Percentiles rank a stretch among this genome's conserved stretches.
These are phyloP conservation scores for Mortierella sp. DNA, from an alignment of 371 early-diverging fungal genomes.

Conservation along the genomic window DNA sequence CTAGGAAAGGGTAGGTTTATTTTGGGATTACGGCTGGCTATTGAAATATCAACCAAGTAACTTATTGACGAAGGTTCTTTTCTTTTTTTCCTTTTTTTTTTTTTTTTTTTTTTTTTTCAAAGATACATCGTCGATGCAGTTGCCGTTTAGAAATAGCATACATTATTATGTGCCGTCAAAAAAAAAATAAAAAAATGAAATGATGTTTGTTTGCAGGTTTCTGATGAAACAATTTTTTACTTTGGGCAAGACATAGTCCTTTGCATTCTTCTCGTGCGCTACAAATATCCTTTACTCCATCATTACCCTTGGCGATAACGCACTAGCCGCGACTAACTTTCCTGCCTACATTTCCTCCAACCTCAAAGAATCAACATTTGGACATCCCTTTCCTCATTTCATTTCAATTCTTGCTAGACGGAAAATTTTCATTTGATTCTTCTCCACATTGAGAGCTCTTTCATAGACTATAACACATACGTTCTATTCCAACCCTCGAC, in stretches of 20 bases:
- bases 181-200: background rate
- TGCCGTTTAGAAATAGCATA: background rate
- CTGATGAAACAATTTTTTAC: constrained; percentile 3
- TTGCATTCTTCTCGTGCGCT: no score
- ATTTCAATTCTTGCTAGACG: no score
- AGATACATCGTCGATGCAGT: constrained; percentile 27
- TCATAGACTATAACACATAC: background rate
- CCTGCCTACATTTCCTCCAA: no score
- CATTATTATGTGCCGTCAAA: background rate
- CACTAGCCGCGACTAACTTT: background rate
- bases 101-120: background rate
- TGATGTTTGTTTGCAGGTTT: background rate
- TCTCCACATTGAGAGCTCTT: no score
- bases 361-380: background rate
- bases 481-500: background rate
- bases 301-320: background rate
- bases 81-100: background rate
- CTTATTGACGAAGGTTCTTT: no score
- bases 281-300: background rate
- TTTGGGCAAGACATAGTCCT: background rate
- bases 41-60: background rate
- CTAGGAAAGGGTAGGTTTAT: constrained; percentile 65
- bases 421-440: no score
- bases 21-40: background rate
- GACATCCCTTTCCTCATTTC: constrained; percentile 3